These are phyloP conservation scores for Graphilbum fragrans DNA, from an alignment of 2,329 filamentous ascomycete genomes.

Conservation along the genomic window DNA sequence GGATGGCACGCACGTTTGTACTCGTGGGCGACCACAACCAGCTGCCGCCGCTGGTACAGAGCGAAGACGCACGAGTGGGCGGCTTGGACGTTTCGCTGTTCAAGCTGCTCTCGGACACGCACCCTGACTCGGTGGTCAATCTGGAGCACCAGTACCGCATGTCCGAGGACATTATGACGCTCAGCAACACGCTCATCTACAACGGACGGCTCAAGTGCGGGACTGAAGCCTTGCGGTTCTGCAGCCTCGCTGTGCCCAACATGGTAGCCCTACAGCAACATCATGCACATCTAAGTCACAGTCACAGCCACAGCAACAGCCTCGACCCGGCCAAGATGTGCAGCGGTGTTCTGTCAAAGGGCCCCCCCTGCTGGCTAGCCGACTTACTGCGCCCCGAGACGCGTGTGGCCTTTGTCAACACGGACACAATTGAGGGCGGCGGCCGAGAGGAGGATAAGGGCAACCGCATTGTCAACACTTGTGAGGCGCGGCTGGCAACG, in stretches of 20 bases:
- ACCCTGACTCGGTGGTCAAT: conserved; percentile 79
- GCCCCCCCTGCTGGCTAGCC: conserved; percentile 69
- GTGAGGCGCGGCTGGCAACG: conserved; percentile 66
- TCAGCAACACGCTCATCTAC: conserved; percentile 91
- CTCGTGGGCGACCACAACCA: conserved; percentile 96
- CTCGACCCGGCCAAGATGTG: conserved; percentile 41
- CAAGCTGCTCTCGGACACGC: conserved; percentile 79
- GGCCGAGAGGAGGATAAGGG: conserved; percentile 65
- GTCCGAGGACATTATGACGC: conserved; percentile 91
- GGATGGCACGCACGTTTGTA: conserved; percentile 86
- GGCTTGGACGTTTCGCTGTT: conserved; percentile 90
- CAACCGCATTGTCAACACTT: conserved; percentile 75
- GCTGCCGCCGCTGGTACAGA: conserved; percentile 85
- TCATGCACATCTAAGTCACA: conserved; percentile 34
- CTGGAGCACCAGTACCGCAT: conserved; percentile 96
- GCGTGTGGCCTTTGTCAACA: conserved; percentile 82
- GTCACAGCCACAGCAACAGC: conserved; percentile 19
- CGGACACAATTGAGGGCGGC: conserved; percentile 50
- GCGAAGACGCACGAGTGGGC: conserved; percentile 72
- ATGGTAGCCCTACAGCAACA: conserved; percentile 51
- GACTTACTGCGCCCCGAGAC: conserved; percentile 56
- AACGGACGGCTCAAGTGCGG: conserved; percentile 83
- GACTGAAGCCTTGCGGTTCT: conserved; percentile 58
- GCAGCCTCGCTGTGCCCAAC: conserved; percentile 55
- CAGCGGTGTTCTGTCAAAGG: background rate